These are phyloP conservation scores for Yueomyces sp. DNA, from an alignment of 805 yeast genomes.

Conservation along the genomic window DNA sequence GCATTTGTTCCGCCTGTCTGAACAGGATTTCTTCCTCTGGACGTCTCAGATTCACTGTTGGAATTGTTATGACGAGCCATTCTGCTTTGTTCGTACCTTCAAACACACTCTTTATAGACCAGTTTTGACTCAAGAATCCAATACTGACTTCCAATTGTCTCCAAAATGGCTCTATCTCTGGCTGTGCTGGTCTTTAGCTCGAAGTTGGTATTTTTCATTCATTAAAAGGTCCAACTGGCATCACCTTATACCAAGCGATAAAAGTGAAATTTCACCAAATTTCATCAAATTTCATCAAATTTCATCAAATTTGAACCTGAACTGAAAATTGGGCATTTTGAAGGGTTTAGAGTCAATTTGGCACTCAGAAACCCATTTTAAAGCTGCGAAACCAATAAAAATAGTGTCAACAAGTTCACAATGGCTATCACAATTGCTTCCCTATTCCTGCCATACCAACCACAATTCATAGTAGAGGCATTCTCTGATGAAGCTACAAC, in stretches of 20 bases:
- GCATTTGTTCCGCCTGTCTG: background rate
- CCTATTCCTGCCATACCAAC: conserved; percentile 63
- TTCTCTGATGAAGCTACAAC: conserved; percentile 22
- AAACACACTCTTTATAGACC: background rate
- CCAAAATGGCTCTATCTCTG: too few relatives aligned
- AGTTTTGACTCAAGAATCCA: too few relatives aligned
- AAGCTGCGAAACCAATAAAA: too few relatives aligned
- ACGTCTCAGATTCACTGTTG: conserved; percentile 20
- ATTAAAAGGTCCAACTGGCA: too few relatives aligned
- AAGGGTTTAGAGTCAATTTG: too few relatives aligned
- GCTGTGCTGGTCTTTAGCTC: background rate
- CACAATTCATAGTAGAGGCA: conserved; percentile 36
- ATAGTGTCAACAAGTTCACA: background rate
- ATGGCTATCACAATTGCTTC: conserved; percentile 67
- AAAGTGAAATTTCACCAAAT: too few relatives aligned
- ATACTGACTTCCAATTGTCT: too few relatives aligned
- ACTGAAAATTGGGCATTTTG: too few relatives aligned
- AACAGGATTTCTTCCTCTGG: conserved; percentile 1
- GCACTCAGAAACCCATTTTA: too few relatives aligned
- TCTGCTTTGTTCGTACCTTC: background rate
- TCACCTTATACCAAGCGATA: too few relatives aligned
- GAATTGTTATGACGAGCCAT: conserved; percentile 16
- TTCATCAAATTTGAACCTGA: too few relatives aligned
- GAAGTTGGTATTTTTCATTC: background rate
- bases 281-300: too few relatives aligned